Evolutionary conservation across 176 grass and related monocot genomes (phyloP).

Genomic region (Olyra latifolia): DNA sequence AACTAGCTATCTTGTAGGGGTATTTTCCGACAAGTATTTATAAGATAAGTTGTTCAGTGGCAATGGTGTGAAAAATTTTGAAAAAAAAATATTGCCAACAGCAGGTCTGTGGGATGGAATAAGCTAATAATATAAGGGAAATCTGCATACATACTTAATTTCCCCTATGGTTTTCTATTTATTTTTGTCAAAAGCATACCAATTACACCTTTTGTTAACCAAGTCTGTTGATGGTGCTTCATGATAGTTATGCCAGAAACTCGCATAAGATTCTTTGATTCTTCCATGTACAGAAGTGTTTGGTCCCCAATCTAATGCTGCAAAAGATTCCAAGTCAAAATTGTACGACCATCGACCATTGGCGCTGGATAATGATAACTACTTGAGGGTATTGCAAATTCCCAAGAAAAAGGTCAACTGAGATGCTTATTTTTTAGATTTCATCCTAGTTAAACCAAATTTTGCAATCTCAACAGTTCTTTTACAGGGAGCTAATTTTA

Average conservation of each 20-base stretch:
- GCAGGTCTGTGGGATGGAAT: not conserved
- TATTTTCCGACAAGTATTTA: not conserved
- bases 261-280: slow-evolving; percentile 33
- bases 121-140: not conserved
- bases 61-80: not conserved
- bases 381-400: slow-evolving; percentile 83
- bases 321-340: slow-evolving; percentile 46
- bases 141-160: not conserved
- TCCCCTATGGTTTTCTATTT: not conserved
- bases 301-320: slow-evolving; percentile 38
- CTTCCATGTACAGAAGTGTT: slow-evolving; percentile 51
- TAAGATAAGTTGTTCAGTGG: not conserved
- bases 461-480: slow-evolving; percentile 23
- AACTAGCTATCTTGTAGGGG: not conserved
- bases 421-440: slow-evolving; percentile 30
- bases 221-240: slow-evolving; percentile 15
- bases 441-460: slow-evolving; percentile 5
- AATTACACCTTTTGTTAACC: slow-evolving; percentile 9
- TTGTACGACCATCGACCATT: slow-evolving; percentile 75
- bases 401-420: slow-evolving; percentile 82
- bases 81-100: slow-evolving; percentile 8
- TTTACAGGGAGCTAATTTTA: slow-evolving; percentile 98
- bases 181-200: not conserved
- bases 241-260: slow-evolving; percentile 29
- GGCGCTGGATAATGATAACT: slow-evolving; percentile 69